Conservation (phyloP, 148 eudicot species). For the Camellia granthamiana region DNA sequence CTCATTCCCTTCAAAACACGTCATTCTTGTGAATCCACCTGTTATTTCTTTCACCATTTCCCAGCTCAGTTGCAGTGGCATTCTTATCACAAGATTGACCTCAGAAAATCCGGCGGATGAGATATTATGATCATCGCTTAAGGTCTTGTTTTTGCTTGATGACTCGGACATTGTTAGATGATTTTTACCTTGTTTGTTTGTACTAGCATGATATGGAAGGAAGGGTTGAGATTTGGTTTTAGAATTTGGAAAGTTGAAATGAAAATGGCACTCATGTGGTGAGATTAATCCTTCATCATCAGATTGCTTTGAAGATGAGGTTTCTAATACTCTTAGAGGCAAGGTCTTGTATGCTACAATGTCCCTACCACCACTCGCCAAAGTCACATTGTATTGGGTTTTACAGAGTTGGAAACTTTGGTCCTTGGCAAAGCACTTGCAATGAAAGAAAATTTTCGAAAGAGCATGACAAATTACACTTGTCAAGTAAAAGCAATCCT, state of each 20-base stretch:
- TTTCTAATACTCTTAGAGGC: neutral
- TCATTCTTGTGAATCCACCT: conserved; percentile 4
- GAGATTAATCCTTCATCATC: neutral
- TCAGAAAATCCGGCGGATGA: neutral
- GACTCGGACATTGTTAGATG: neutral
- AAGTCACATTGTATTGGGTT: neutral
- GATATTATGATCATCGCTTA: neutral
- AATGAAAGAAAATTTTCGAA: too few relatives aligned
- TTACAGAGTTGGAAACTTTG: neutral
- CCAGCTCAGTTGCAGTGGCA: conserved; percentile 21
- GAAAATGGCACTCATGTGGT: neutral
- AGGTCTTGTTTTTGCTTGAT: neutral
- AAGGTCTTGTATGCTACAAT: neutral
- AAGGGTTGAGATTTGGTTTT: too few relatives aligned
- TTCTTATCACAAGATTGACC: neutral
- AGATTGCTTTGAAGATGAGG: neutral
- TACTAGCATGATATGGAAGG: conserved; percentile 4
- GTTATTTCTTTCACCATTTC: conserved; percentile 17
- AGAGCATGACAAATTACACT: too few relatives aligned
- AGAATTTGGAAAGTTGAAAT: neutral
- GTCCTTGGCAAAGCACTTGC: conserved; percentile 9
- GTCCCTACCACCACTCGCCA: neutral
- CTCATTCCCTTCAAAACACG: neutral
- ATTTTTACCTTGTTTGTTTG: conserved; percentile 2
- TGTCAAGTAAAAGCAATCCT: too few relatives aligned